phyloP scores from a whole-genome alignment of 305 asterid genomes.

The Fraxinus sp. region DNA sequence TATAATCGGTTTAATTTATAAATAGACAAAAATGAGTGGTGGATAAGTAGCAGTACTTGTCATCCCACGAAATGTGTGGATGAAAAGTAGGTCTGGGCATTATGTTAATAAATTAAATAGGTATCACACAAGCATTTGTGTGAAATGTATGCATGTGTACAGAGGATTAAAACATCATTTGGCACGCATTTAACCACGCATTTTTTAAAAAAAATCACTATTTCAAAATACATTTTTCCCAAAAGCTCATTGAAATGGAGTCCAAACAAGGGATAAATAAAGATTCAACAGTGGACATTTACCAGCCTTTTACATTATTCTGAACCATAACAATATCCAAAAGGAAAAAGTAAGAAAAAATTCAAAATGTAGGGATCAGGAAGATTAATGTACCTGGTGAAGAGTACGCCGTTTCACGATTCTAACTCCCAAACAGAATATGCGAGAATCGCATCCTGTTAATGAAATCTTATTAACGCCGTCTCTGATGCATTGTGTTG shows the following conservation, averaged over 20 bases:
- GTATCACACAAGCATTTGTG: neutral
- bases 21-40: neutral
- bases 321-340: constrained; percentile 1
- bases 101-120: neutral
- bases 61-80: neutral
- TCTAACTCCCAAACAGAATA: constrained; percentile 90
- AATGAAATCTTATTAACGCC: constrained; percentile 85
- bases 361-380: constrained; percentile 15
- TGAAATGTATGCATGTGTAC: neutral
- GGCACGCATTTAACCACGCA: neutral
- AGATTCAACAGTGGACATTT: neutral
- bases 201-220: neutral
- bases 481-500: constrained; percentile 81
- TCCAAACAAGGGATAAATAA: neutral
- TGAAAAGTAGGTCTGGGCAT: neutral
- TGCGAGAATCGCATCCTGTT: constrained; percentile 87
- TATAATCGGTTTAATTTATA: neutral
- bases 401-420: constrained; percentile 85
- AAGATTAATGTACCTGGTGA: constrained; percentile 58
- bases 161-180: neutral
- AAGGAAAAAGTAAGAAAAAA: constrained; percentile 1
- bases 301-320: constrained; percentile 8
- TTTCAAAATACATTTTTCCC: neutral
- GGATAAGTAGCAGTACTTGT: neutral
- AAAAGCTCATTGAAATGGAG: neutral